phyloP scores from a whole-genome alignment of 106 monocot species.

The Dendrobium officinale region DNA sequence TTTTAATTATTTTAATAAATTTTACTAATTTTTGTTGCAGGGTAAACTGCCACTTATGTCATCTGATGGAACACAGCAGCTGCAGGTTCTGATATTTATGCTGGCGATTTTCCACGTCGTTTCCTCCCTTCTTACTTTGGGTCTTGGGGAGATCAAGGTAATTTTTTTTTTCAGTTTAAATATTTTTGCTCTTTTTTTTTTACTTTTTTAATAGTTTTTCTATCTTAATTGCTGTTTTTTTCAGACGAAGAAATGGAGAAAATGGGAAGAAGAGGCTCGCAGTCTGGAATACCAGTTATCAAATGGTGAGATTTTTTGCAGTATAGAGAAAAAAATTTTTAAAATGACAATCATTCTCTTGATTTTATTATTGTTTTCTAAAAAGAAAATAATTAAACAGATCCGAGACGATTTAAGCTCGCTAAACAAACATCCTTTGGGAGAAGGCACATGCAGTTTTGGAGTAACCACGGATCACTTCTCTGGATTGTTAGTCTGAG shows the following conservation, averaged over 20 bases:
- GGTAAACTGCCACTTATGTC: slow-evolving; percentile 34
- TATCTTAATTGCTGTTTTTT: not conserved
- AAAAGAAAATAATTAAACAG: slow-evolving; percentile 7
- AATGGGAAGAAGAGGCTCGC: slow-evolving; percentile 44
- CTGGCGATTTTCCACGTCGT: slow-evolving; percentile 38
- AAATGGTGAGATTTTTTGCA: slow-evolving; percentile 16
- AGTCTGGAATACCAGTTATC: slow-evolving; percentile 33
- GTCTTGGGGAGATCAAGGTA: slow-evolving; percentile 42
- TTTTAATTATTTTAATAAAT: too few relatives aligned
- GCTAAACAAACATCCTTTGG: slow-evolving; percentile 44
- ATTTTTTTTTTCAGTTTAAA: too few relatives aligned
- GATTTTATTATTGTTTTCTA: not conserved
- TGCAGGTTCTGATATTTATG: slow-evolving; percentile 35
- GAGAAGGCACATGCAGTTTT: slow-evolving; percentile 33
- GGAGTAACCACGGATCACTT: slow-evolving; percentile 25
- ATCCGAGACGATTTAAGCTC: slow-evolving; percentile 43
- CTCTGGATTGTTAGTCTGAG: slow-evolving; percentile 33
- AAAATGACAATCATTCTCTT: not conserved
- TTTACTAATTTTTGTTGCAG: not conserved
- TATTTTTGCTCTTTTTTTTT: not conserved
- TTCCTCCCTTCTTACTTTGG: slow-evolving; percentile 37
- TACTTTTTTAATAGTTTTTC: not conserved
- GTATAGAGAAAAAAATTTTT: not conserved
- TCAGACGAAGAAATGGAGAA: slow-evolving; percentile 43
- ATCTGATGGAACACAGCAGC: slow-evolving; percentile 19